phyloP scores from a whole-genome alignment of 2,329 filamentous ascomycete species.

The Colletotrichum viniferum region DNA sequence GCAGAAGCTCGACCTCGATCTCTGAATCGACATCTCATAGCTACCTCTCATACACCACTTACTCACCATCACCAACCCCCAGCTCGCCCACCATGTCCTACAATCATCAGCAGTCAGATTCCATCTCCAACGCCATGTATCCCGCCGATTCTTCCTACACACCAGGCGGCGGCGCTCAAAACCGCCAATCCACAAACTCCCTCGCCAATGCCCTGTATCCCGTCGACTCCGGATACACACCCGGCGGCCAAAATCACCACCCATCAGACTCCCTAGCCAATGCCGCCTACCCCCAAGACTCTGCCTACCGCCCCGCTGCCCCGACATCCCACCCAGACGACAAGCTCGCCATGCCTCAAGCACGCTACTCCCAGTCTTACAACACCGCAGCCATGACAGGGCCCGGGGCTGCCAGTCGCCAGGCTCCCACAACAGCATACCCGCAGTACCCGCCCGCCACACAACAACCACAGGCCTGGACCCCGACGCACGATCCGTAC shows the following conservation, averaged over 20 bases:
- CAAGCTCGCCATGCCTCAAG: constrained; percentile 13
- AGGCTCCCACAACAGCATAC: neutral
- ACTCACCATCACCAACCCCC: neutral
- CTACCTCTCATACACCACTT: neutral
- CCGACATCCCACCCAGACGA: constrained; percentile 7
- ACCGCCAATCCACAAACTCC: neutral
- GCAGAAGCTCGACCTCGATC: neutral
- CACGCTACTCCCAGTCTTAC: constrained; percentile 17
- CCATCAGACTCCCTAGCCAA: constrained; percentile 15
- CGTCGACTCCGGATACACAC: constrained; percentile 12
- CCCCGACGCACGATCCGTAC: neutral
- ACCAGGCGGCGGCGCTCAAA: neutral
- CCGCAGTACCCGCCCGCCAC: neutral
- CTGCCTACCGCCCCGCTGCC: constrained; percentile 11
- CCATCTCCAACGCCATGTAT: constrained; percentile 7
- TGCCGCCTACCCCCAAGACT: constrained; percentile 20
- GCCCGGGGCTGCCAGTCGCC: neutral
- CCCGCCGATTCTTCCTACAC: constrained; percentile 6
- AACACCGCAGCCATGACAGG: neutral
- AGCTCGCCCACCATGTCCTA: constrained; percentile 6
- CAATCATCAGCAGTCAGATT: constrained; percentile 8
- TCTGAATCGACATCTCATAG: neutral
- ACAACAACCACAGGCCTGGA: neutral
- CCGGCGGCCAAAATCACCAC: neutral
- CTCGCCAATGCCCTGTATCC: constrained; percentile 21